Evolutionary conservation across 306 rosid species (phyloP), one percentile per base, ranked within the genome.

Genomic region (Sophora flavescens): DNA sequence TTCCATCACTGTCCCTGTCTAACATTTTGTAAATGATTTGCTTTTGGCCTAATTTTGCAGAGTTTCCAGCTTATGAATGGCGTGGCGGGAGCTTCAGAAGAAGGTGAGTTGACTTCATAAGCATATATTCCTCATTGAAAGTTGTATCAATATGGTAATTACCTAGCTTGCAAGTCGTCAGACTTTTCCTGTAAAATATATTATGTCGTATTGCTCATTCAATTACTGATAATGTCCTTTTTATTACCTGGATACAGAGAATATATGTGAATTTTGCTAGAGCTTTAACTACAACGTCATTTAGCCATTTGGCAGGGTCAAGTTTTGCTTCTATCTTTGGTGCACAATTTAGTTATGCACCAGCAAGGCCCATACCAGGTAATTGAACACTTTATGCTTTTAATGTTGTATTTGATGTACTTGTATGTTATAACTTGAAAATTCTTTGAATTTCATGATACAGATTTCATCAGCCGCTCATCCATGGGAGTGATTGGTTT

Each of bases 41-140:
- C 30, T 42, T 52, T 50, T 74, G 60, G 18, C 64, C 70, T 70
- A 67, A 60, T 52, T 76, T 68, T 58, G 64, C 80, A 83, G 90
- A 80, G 68, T 63, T 83, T 12, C 64, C 78, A 32, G 74, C 89
- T 73, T 89, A 81, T 86, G 94, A 85, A 93, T 93, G 97, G 97
- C 94, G 84, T 94, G 90, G 96, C 86, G 89, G 45, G 91, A 59
- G 83, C 87, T 94, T 74, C 83, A 85, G 44, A 87, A 77, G 79
- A 88, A 72, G 90, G 97, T 87, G 67, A 68, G 87, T 26, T 33
- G n/a, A 15, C 45, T 38, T 36, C 61, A 36, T 33, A 28, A 44
- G 48, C 50, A 12, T 51, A 7, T 18, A 12, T 38, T 76, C 51
- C 51, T 60, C 6, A 32, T 58, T 2, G 13, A 18, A 59, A 61